Conservation (phyloP, 2,329 filamentous ascomycete genomes). For the Didymella arachidicola region DNA sequence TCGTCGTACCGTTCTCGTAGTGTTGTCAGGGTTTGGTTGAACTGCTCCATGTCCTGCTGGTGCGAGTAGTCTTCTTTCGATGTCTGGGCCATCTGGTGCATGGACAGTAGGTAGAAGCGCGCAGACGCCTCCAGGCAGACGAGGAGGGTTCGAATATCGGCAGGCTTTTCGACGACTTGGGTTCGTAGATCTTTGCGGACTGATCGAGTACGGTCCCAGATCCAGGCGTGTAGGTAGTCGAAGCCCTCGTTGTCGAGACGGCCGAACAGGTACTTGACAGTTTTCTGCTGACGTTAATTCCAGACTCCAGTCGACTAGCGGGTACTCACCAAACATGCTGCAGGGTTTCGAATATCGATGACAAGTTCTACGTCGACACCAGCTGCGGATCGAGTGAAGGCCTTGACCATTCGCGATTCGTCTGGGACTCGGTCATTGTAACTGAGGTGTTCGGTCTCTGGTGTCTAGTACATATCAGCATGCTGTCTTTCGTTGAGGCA, state of each 20-base stretch:
- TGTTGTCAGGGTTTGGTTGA: constrained; percentile 68
- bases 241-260: constrained; percentile 60
- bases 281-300: constrained; percentile 42
- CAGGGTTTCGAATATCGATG: constrained; percentile 68
- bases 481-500: background rate
- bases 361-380: constrained; percentile 69
- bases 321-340: constrained; percentile 50
- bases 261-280: constrained; percentile 55
- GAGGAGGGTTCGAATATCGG: constrained; percentile 64
- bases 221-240: constrained; percentile 64
- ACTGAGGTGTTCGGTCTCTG: constrained; percentile 44
- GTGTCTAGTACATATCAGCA: constrained; percentile 28
- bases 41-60: constrained; percentile 69
- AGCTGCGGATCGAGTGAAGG: constrained; percentile 68
- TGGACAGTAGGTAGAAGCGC: constrained; percentile 68
- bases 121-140: constrained; percentile 69
- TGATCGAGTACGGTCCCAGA: constrained; percentile 71
- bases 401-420: constrained; percentile 68
- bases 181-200: constrained; percentile 72
- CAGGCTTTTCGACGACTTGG: constrained; percentile 63
- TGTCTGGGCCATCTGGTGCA: constrained; percentile 61
- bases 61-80: constrained; percentile 58
- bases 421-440: constrained; percentile 51
- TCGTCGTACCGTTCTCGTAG: constrained; percentile 60
- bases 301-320: constrained; percentile 23